Evolutionary conservation across 768 basidiomycete species (phyloP).

Genomic region (Trametes cubensis): DNA sequence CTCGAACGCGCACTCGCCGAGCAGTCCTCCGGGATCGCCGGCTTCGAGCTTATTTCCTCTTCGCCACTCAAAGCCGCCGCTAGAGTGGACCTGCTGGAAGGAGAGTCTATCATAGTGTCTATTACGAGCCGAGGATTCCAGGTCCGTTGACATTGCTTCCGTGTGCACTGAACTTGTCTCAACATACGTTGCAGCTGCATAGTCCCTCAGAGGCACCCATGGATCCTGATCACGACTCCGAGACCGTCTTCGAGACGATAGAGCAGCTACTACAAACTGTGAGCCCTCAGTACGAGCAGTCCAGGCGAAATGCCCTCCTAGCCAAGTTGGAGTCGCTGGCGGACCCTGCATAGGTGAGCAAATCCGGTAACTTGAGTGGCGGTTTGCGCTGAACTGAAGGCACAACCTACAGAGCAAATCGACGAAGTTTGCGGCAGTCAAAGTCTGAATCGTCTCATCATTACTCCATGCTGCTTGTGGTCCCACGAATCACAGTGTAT

Average conservation of each 20-base stretch:
- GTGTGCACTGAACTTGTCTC: not conserved
- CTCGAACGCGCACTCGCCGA: constrained; percentile 57
- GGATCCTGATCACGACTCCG: constrained; percentile 19
- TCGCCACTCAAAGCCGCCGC: constrained; percentile 54
- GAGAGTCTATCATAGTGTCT: constrained; percentile 45
- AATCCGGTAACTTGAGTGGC: too few relatives aligned
- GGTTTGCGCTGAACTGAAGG: too few relatives aligned
- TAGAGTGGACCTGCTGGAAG: constrained; percentile 59
- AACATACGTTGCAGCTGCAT: constrained; percentile 8
- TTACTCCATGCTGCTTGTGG: too few relatives aligned
- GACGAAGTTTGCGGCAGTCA: too few relatives aligned
- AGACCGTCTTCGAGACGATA: constrained; percentile 54
- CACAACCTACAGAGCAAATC: too few relatives aligned
- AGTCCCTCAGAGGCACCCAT: constrained; percentile 12
- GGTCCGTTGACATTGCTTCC: constrained; percentile 36
- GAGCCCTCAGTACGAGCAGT: constrained; percentile 57
- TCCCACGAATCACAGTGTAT: too few relatives aligned
- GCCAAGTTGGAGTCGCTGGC: constrained; percentile 44
- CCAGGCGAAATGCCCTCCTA: constrained; percentile 50
- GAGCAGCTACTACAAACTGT: constrained; percentile 57
- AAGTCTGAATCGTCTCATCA: too few relatives aligned
- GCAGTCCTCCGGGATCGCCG: constrained; percentile 57
- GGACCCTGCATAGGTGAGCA: not conserved
- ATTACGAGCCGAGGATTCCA: constrained; percentile 60
- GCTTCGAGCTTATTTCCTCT: constrained; percentile 44